Evolutionary conservation across 2,329 filamentous ascomycete genomes (phyloP).

Genomic region (Botrytis deweyae): DNA sequence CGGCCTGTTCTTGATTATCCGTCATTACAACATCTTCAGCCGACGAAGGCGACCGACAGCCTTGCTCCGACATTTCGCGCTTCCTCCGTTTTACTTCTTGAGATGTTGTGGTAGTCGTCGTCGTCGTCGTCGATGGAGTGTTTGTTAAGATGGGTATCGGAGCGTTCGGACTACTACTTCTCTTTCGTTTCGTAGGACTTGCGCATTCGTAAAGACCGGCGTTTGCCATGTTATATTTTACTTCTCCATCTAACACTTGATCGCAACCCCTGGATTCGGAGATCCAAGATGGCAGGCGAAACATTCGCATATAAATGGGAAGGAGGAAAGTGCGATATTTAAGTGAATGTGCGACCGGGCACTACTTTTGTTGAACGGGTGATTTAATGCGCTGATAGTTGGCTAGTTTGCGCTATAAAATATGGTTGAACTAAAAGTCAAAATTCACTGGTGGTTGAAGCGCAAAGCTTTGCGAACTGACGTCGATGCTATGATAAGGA

Average conservation of each 20-base stretch:
- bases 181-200: conserved; percentile 34
- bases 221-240: conserved; percentile 43
- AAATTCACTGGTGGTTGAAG: conserved; percentile 13
- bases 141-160: conserved; percentile 22
- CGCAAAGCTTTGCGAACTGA: conserved; percentile 17
- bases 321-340: background rate
- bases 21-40: conserved; percentile 27
- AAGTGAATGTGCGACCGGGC: conserved; percentile 19
- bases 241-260: conserved; percentile 46
- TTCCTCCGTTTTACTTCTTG: conserved; percentile 39
- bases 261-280: conserved; percentile 59
- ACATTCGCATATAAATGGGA: conserved; percentile 52
- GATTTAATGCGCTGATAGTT: conserved; percentile 1
- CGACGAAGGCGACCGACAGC: conserved; percentile 1
- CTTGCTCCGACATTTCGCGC: conserved; percentile 30
- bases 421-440: conserved; percentile 9
- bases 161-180: conserved; percentile 26
- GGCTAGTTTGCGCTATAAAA: background rate
- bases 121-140: background rate
- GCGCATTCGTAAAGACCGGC: conserved; percentile 31
- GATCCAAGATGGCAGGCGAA: conserved; percentile 55
- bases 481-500: conserved; percentile 17
- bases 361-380: background rate
- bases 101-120: conserved; percentile 25
- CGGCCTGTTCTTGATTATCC: conserved; percentile 24